phyloP scores from a whole-genome alignment of 2,329 filamentous ascomycete species.

The Talaromyces marneffei region DNA sequence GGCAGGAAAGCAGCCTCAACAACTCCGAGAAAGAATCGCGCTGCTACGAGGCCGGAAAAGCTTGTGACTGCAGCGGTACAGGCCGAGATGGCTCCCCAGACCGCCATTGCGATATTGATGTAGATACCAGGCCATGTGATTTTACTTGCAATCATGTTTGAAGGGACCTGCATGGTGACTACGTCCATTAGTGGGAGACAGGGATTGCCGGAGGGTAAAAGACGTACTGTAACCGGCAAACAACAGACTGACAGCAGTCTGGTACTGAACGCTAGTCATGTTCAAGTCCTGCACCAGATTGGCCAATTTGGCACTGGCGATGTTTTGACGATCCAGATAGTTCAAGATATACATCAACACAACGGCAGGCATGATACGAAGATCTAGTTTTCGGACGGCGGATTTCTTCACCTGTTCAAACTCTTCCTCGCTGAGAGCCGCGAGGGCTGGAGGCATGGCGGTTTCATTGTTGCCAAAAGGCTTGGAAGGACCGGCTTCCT shows the following conservation, averaged over 20 bases:
- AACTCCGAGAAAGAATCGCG: conserved; percentile 49
- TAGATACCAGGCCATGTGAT: conserved; percentile 8
- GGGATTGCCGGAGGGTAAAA: background rate
- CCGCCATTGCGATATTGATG: conserved; percentile 8
- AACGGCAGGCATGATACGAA: conserved; percentile 10
- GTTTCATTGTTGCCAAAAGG: background rate
- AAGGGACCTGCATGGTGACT: conserved; percentile 14
- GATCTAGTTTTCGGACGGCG: conserved; percentile 7
- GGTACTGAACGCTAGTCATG: conserved; percentile 5
- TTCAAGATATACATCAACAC: conserved; percentile 14
- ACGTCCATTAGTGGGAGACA: background rate
- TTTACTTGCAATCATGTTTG: conserved; percentile 13
- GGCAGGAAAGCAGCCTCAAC: conserved; percentile 64
- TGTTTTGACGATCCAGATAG: conserved; percentile 14
- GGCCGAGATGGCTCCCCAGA: conserved; percentile 12
- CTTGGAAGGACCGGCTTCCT: background rate
- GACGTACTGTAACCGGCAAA: conserved; percentile 12
- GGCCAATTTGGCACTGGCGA: conserved; percentile 10
- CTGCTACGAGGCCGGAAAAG: conserved; percentile 9
- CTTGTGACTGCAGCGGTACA: conserved; percentile 6
- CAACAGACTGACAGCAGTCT: conserved; percentile 10
- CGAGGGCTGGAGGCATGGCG: conserved; percentile 7
- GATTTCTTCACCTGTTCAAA: background rate
- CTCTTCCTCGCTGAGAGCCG: conserved; percentile 15
- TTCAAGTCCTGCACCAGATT: conserved; percentile 4